Percentiles rank a stretch among this genome's conserved stretches.
Evolutionary conservation across 768 basidiomycete genomes (phyloP).

Genomic region (Lactarius deliciosus): DNA sequence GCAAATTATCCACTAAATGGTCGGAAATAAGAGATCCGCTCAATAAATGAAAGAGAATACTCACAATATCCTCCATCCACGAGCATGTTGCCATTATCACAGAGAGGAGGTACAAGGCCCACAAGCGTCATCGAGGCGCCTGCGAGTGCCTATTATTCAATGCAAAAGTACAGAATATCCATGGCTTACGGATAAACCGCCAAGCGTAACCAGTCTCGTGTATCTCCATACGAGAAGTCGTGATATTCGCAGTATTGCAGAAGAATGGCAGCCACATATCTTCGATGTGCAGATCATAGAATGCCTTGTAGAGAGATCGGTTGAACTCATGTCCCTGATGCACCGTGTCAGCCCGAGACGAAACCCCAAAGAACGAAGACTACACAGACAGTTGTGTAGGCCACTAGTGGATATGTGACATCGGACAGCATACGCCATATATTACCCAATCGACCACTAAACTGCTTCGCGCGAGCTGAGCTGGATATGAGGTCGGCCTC

Average conservation of each 20-base stretch:
- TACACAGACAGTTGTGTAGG: constrained; percentile 75
- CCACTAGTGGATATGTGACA: constrained; percentile 88
- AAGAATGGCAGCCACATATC: constrained; percentile 99
- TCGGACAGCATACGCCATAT: constrained; percentile 94
- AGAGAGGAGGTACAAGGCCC: constrained; percentile 90
- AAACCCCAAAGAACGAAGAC: constrained; percentile 11
- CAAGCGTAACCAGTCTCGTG: constrained; percentile 99
- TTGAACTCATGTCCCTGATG: constrained; percentile 90
- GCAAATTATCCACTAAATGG: constrained; percentile 77
- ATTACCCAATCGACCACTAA: constrained; percentile 88
- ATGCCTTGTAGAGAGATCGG: constrained; percentile 91
- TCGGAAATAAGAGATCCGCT: constrained; percentile 14
- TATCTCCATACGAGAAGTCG: constrained; percentile 93
- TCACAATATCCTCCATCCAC: constrained; percentile 88
- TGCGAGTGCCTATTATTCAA: constrained; percentile 32
- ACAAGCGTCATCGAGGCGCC: constrained; percentile 98
- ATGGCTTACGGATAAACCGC: constrained; percentile 75
- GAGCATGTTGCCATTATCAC: constrained; percentile 89
- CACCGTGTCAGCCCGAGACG: constrained; percentile 7
- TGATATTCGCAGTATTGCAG: constrained; percentile 97
- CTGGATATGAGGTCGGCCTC: constrained; percentile 90
- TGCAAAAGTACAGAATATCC: neutral
- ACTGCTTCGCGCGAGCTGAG: constrained; percentile 85
- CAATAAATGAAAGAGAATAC: constrained; percentile 31
- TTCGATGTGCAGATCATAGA: constrained; percentile 92